Evolutionary conservation across 805 yeast species (phyloP), one percentile per base, ranked within the genome.

Genomic region (Saccharomyces kudriavzevii): DNA sequence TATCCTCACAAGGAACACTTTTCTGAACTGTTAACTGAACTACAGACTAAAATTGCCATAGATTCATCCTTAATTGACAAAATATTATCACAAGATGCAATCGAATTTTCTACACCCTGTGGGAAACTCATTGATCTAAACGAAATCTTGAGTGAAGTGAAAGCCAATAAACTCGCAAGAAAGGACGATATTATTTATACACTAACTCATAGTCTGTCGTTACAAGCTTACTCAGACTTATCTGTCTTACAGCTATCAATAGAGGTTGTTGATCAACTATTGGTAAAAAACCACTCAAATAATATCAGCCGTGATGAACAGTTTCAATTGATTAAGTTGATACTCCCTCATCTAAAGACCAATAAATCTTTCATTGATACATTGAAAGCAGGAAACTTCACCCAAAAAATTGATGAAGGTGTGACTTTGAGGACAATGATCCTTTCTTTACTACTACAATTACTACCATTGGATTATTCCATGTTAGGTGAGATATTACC

Each of bases 381-480:
- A 8, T 49, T 68, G 4, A 67, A 67, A 56, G 70, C 66, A 1
- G 71, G 71, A 2, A 67, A 65, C 48, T 58, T 67, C 60, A 66
- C 67, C 46, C 70, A 68, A 51, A 58, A 60, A 9, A 63, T 64
- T 24, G 71, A 68, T 52, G 65, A 64, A 22, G 63, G 67, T 17
- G 27, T 53, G 5, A 48, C 60, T 1, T 51, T 60, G 14, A 49
- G 66, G 30, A 54, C 58, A 3, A 53, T 52, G 48, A 54, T 60
- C 17, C 58, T 59, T 45, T 48, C 58, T 10, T 50, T 60, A 10
- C 20, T 63, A 30, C 53, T 54, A 27, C 56, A 58, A 50, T 28
- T 54, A n/a, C 47, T 26, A 4, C 31, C 28, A 2, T 14, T 54
- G 17, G 31, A 48, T 28, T 56, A 55, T 27, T 22, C 48, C 6